Evolutionary conservation across 2,329 filamentous ascomycete species (phyloP).

Genomic region (Elsinoe necatrix): DNA sequence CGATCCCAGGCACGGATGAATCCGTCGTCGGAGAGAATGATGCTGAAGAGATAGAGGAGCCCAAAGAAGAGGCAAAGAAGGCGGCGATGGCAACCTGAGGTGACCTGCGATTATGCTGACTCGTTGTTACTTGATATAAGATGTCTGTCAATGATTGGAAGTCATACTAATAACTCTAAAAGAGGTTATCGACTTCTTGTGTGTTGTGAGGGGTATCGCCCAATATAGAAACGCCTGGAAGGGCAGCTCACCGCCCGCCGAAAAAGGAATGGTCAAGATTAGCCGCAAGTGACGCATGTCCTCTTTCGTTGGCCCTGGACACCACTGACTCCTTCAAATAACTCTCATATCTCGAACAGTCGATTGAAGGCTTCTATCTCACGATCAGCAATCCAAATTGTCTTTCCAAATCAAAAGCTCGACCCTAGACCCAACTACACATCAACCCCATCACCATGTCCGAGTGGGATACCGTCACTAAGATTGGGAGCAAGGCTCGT

Average conservation of each 20-base stretch:
- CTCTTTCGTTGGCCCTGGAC: background rate
- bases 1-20: too few relatives aligned
- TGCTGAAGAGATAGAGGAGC: background rate
- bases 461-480: conserved; percentile 83
- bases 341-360: background rate
- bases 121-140: too few relatives aligned
- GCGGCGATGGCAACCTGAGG: background rate
- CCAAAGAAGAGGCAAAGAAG: background rate
- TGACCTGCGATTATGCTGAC: background rate
- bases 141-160: too few relatives aligned
- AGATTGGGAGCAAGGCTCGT: conserved; percentile 82
- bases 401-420: background rate
- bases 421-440: background rate
- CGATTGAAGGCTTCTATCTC: background rate
- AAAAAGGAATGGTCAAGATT: conserved; percentile 2
- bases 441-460: conserved; percentile 33
- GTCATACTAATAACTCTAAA: too few relatives aligned
- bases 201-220: too few relatives aligned
- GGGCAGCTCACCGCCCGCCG: conserved; percentile 8
- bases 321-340: background rate
- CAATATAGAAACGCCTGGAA: conserved; percentile 9
- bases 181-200: too few relatives aligned
- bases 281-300: conserved; percentile 13
- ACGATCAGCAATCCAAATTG: background rate
- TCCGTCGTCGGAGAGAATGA: too few relatives aligned